phyloP scores from a whole-genome alignment of 2,329 filamentous ascomycete genomes.

The Didymella lethalis region DNA sequence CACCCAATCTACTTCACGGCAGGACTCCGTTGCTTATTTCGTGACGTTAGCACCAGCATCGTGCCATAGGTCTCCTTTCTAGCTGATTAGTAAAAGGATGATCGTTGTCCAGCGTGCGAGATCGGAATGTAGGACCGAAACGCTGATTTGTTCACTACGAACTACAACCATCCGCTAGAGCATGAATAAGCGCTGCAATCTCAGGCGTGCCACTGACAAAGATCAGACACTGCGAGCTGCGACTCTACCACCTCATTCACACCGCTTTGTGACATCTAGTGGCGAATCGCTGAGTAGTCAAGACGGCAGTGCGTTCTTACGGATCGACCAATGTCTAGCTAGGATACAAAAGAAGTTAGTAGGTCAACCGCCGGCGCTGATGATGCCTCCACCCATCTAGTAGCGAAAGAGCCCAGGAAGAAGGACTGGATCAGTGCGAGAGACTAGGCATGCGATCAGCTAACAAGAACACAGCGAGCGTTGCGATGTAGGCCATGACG shows the following conservation, averaged over 20 bases:
- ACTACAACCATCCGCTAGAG: neutral
- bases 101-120: neutral
- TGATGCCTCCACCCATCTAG: constrained; percentile 26
- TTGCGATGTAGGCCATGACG: too few relatives aligned
- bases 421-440: constrained; percentile 55
- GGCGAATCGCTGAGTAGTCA: constrained; percentile 19
- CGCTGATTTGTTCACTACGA: neutral
- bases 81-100: neutral
- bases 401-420: constrained; percentile 28
- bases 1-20: too few relatives aligned
- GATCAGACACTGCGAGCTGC: neutral
- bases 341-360: constrained; percentile 19
- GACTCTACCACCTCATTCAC: neutral
- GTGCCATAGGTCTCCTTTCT: neutral
- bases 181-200: neutral
- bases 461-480: too few relatives aligned
- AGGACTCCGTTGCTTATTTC: too few relatives aligned
- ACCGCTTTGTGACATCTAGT: neutral
- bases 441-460: constrained; percentile 25
- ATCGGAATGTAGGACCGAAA: neutral
- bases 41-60: neutral
- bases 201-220: neutral
- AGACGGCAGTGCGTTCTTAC: constrained; percentile 18
- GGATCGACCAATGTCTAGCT: constrained; percentile 13
- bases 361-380: constrained; percentile 22